These are phyloP conservation scores for Prototheca cutis DNA, from an alignment of 163 green algal genomes.

Conservation along the genomic window DNA sequence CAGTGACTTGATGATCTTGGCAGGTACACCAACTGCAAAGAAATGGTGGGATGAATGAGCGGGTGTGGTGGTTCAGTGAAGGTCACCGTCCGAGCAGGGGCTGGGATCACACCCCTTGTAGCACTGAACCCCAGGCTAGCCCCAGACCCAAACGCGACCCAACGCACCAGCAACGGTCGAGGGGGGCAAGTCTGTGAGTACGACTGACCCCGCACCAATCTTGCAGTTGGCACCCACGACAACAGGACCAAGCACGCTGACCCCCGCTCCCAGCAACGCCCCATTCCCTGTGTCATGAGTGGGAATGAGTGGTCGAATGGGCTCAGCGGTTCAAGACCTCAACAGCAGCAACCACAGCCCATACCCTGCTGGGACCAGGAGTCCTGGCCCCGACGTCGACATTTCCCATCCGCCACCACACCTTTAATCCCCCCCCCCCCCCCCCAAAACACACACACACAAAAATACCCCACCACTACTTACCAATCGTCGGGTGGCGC, in stretches of 20 bases:
- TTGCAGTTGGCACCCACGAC: conserved; percentile 74
- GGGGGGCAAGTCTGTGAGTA: conserved; percentile 71
- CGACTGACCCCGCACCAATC: conserved; percentile 81
- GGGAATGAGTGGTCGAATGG: neutral
- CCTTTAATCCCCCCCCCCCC: neutral
- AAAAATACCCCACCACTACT: neutral
- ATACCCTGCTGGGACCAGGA: neutral
- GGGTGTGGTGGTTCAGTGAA: neutral
- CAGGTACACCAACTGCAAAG: conserved; percentile 60
- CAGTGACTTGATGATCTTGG: conserved; percentile 62
- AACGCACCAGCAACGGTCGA: conserved; percentile 63
- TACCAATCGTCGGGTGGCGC: conserved; percentile 71
- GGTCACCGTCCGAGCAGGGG: neutral
- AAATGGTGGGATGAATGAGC: neutral
- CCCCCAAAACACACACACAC: neutral
- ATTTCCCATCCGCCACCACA: neutral
- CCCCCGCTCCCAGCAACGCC: conserved; percentile 88
- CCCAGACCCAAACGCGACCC: too few species aligned
- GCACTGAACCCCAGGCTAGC: too few species aligned
- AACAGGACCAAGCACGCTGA: conserved; percentile 78
- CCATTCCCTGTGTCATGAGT: too few species aligned
- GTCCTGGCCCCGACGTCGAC: neutral
- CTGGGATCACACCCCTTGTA: too few species aligned
- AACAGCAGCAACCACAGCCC: neutral
- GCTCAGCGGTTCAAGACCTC: neutral